These are phyloP conservation scores for Sporormia fimetaria DNA, from an alignment of 495 filamentous ascomycete genomes.

Conservation along the genomic window DNA sequence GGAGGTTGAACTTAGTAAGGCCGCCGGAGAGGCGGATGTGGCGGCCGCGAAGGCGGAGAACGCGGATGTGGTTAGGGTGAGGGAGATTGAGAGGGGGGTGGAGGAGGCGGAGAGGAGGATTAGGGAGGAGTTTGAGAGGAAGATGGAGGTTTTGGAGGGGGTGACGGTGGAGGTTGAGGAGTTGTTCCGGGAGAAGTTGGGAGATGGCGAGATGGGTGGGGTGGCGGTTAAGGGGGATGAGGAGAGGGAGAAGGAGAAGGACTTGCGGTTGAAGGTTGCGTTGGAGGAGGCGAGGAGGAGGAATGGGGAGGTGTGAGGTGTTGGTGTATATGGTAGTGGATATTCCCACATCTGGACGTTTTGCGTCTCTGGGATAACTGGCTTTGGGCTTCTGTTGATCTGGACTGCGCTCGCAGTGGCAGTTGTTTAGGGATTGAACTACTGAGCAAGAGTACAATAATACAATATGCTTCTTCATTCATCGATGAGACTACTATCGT, in stretches of 20 bases:
- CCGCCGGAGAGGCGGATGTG: slow-evolving; percentile 22
- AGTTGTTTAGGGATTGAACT: no score
- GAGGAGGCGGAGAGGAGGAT: slow-evolving; percentile 17
- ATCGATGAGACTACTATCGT: no score
- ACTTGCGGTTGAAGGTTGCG: slow-evolving; percentile 17
- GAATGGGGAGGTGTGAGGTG: slow-evolving; percentile 21
- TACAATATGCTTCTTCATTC: no score
- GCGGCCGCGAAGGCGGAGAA: slow-evolving; percentile 24
- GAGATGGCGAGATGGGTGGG: slow-evolving; percentile 19
- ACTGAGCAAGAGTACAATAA: no score
- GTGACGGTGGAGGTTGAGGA: slow-evolving; percentile 10
- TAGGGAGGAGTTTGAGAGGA: slow-evolving; percentile 27
- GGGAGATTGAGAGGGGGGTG: slow-evolving; percentile 21
- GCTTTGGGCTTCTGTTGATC: no score
- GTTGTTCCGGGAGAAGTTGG: slow-evolving; percentile 17
- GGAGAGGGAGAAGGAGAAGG: slow-evolving; percentile 11
- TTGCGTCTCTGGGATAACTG: no score
- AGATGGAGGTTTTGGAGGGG: slow-evolving; percentile 24
- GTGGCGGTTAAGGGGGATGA: slow-evolving; percentile 13
- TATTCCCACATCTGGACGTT: no score
- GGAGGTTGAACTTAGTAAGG: slow-evolving; percentile 24
- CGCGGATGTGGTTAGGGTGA: slow-evolving; percentile 12
- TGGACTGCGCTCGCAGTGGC: no score
- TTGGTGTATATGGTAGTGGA: no score
- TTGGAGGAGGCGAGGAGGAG: slow-evolving; percentile 27